phyloP scores from a whole-genome alignment of 306 rosid species.

The Malus sieversii region DNA sequence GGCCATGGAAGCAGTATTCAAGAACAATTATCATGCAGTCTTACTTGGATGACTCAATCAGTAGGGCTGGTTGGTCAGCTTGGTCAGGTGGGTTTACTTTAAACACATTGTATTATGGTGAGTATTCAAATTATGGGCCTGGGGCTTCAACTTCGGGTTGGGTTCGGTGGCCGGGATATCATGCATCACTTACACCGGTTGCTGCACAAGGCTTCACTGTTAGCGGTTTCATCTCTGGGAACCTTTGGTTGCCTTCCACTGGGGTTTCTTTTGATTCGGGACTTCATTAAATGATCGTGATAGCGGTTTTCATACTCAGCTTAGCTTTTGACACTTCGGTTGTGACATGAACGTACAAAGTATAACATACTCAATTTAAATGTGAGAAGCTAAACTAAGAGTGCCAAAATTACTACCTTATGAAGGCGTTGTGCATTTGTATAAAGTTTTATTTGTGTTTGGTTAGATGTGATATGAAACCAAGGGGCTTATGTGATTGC shows the following conservation, averaged over 20 bases:
- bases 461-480: slow-evolving; percentile 2
- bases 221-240: slow-evolving; percentile 22
- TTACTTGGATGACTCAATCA: slow-evolving; percentile 9
- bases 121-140: slow-evolving; percentile 27
- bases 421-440: slow-evolving; percentile 1
- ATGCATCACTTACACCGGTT: slow-evolving; percentile 9
- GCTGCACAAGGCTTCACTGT: slow-evolving; percentile 28
- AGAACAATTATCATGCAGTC: slow-evolving; percentile 32
- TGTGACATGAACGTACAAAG: background rate
- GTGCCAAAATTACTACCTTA: background rate
- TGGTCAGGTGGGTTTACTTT: slow-evolving; percentile 23
- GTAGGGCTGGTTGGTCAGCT: slow-evolving; percentile 29
- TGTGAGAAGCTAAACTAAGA: background rate
- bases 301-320: background rate
- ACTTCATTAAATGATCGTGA: slow-evolving; percentile 4
- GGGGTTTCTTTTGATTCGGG: slow-evolving; percentile 35
- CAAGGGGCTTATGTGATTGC: slow-evolving; percentile 1
- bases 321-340: background rate
- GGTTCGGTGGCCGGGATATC: slow-evolving; percentile 26
- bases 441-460: background rate
- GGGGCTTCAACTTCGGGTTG: slow-evolving; percentile 25
- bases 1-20: slow-evolving; percentile 39
- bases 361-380: too few species aligned
- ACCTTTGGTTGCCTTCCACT: slow-evolving; percentile 32
- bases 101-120: slow-evolving; percentile 15